A percentile compares a stretch with the other conserved stretches of the same genome.
phyloP scores from a whole-genome alignment of 495 filamentous ascomycete species.

The Podospora pseudopauciseta region DNA sequence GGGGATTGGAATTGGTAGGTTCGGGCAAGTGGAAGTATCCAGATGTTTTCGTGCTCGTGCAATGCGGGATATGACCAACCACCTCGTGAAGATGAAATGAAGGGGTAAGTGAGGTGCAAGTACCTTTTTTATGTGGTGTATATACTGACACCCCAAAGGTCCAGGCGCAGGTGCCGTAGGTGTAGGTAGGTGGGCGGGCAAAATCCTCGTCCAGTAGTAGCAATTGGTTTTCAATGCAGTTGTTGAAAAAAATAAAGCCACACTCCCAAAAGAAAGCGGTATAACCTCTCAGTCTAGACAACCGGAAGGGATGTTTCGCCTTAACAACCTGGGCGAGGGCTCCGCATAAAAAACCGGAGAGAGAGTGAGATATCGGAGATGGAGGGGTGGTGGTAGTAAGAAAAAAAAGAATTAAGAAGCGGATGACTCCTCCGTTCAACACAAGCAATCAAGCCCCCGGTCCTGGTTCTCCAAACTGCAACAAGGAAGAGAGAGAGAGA shows the following conservation, averaged over 20 bases:
- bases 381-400: not conserved
- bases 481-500: not conserved
- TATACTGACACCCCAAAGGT: not conserved
- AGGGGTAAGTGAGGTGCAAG: not conserved
- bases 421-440: not conserved
- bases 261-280: not conserved
- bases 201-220: not conserved
- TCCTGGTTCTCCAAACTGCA: not conserved
- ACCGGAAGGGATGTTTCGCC: not conserved
- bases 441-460: not conserved
- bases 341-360: conserved; percentile 1
- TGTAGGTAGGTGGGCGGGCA: not conserved
- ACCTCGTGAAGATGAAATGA: not conserved
- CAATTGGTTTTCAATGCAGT: not conserved
- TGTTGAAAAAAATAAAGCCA: not conserved
- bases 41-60: not conserved
- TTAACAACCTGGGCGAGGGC: not conserved
- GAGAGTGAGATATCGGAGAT: not conserved
- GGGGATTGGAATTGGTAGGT: not conserved
- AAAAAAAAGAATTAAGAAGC: not conserved
- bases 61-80: not conserved
- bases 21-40: not conserved
- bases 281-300: not conserved
- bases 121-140: not conserved
- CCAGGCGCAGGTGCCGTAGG: not conserved